Base-by-base conservation (phyloP, 78 protist genomes). In the Pirum gemmata region DNA sequence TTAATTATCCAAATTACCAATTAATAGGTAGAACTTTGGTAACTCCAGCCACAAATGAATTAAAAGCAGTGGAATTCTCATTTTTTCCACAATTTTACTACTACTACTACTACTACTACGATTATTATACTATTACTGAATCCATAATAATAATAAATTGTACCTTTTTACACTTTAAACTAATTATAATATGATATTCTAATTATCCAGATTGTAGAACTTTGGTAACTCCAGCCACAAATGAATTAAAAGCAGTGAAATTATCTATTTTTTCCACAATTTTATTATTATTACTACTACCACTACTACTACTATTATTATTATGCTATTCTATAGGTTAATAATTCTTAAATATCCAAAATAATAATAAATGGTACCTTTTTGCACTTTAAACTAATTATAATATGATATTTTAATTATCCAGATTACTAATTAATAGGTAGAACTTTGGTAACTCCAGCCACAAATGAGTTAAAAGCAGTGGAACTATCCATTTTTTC, bases 181-280 rank as follows among this genome's bases (percentile, higher is more conserved):
- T n/a, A n/a, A n/a, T n/a, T n/a, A n/a, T n/a, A n/a, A n/a, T n/a
- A n/a, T n/a, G n/a, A n/a, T n/a, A n/a, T n/a, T n/a, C n/a, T n/a
- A n/a, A n/a, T n/a, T n/a, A n/a, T n/a, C n/a, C n/a, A n/a, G n/a
- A n/a, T n/a, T n/a, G 73, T 26, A 84, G 37, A 21, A 39, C 75
- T 27, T 37, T 34, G 88, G 74, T 84, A 2, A 84, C 34, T 25
- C 74, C 41, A 2, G 88, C 88, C 26, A 84, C 88, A 2, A 84
- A 39, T 27, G 72, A 73, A 51, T 84, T 29, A 27, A 84, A 31
- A 0, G 75, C 41, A 27, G 36, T 76, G 88, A 8, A 41, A 31
- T 39, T 84, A 29, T 84, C 88, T 75, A 84, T 84, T 39, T 73
- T 51, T 33, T 39, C 75, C n/a, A 84, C 88, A 38, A 84, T 84